These are phyloP conservation scores for Gleditsia sinensis DNA, from an alignment of 306 rosid genomes.

Conservation along the genomic window DNA sequence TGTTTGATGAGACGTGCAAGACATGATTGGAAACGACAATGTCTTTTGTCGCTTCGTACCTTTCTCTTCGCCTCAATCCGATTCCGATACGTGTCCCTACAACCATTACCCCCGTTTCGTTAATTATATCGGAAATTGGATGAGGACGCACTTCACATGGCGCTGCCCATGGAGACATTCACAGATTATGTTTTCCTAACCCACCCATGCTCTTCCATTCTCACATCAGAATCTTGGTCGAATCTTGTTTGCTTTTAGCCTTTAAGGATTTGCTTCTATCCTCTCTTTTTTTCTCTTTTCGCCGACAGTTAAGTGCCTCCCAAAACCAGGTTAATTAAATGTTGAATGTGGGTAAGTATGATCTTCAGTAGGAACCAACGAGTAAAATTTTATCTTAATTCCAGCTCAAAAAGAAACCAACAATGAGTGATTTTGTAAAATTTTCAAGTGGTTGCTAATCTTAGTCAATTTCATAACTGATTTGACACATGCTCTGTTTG, in stretches of 20 bases:
- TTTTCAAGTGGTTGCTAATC: neutral
- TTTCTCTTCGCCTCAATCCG: conserved; percentile 17
- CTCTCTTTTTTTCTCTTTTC: too few species aligned
- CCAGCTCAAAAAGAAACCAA: too few species aligned
- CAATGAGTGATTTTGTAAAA: too few species aligned
- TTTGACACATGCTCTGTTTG: neutral
- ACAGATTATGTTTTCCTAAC: conserved; percentile 36
- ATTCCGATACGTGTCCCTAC: neutral
- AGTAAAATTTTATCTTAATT: too few species aligned
- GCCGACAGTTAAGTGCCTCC: too few species aligned
- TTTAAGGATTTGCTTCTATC: too few species aligned
- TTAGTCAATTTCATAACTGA: neutral
- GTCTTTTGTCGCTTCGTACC: conserved; percentile 33
- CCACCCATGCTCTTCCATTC: conserved; percentile 38
- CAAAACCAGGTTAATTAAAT: too few species aligned
- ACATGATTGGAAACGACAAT: conserved; percentile 46
- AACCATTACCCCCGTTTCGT: neutral
- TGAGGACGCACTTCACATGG: conserved; percentile 40
- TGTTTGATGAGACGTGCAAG: conserved; percentile 31
- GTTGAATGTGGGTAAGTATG: too few species aligned
- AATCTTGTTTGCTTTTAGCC: neutral
- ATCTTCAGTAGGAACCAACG: too few species aligned
- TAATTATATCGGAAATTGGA: conserved; percentile 7
- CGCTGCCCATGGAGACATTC: conserved; percentile 28
- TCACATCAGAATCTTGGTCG: neutral